Conservation (phyloP, 208 protist genomes). For the Leishmania gerbilli region DNA sequence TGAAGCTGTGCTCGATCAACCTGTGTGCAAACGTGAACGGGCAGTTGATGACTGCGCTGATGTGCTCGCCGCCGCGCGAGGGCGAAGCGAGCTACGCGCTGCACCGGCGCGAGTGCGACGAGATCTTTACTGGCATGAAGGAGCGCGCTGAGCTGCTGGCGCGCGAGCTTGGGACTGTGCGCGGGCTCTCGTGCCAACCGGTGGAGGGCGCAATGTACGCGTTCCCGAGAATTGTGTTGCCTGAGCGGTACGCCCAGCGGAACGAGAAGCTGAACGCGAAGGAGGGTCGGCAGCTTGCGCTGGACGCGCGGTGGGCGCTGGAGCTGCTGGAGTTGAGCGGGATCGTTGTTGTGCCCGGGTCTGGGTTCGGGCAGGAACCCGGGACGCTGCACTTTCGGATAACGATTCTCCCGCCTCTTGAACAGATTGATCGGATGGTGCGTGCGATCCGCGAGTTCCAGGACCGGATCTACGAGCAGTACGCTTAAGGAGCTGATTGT, state of each 20-base stretch:
- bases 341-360: constrained; percentile 95
- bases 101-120: constrained; percentile 86
- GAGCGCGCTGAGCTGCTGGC: constrained; percentile 68
- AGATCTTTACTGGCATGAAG: constrained; percentile 73
- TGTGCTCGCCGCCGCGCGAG: constrained; percentile 94
- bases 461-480: constrained; percentile 62
- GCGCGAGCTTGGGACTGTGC: constrained; percentile 91
- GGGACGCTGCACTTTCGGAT: constrained; percentile 99
- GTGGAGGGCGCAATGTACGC: constrained; percentile 98
- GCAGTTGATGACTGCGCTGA: constrained; percentile 94
- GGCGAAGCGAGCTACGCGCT: constrained; percentile 91
- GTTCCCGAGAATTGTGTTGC: constrained; percentile 96
- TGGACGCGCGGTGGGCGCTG: constrained; percentile 97
- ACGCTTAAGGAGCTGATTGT: constrained; percentile 14
- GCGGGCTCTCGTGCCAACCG: constrained; percentile 92
- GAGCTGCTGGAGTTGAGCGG: constrained; percentile 96
- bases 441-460: constrained; percentile 64
- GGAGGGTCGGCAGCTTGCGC: constrained; percentile 65
- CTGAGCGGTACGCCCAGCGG: constrained; percentile 71
- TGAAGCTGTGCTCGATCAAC: constrained; percentile 96
- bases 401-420: constrained; percentile 98
- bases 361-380: constrained; percentile 95
- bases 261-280: constrained; percentile 59
- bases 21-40: constrained; percentile 98
- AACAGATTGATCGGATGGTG: constrained; percentile 94